Percentiles rank a stretch among this genome's conserved stretches.
phyloP scores from a whole-genome alignment of 345 rosid genomes.

The Viola odorata region DNA sequence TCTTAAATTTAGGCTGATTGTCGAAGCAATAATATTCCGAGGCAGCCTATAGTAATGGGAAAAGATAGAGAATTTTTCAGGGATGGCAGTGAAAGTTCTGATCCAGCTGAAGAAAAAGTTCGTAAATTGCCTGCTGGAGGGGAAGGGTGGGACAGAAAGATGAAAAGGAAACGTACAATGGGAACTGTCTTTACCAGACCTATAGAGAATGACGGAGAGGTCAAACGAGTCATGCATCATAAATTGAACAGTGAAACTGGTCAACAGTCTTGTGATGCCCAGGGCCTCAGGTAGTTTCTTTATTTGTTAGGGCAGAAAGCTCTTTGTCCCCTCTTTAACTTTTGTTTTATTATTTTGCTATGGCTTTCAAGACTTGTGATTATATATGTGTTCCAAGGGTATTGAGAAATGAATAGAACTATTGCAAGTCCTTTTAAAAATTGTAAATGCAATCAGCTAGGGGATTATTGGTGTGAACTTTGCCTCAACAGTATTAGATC shows the following conservation, averaged over 20 bases:
- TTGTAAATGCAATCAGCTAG: too few relatives aligned
- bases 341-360: not conserved
- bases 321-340: not conserved
- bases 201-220: slow-evolving; percentile 38
- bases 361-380: not conserved
- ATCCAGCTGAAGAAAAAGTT: slow-evolving; percentile 41
- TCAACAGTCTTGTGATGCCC: slow-evolving; percentile 35
- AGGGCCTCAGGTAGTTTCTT: slow-evolving; percentile 36
- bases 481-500: too few relatives aligned
- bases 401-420: too few relatives aligned
- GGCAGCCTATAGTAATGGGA: slow-evolving; percentile 34
- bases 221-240: slow-evolving; percentile 30
- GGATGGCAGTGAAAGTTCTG: slow-evolving; percentile 39
- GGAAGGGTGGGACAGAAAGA: slow-evolving; percentile 59
- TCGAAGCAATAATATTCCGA: slow-evolving; percentile 25
- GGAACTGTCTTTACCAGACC: slow-evolving; percentile 39
- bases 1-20: slow-evolving; percentile 33
- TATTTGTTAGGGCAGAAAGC: not conserved
- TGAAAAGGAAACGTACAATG: slow-evolving; percentile 48
- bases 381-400: not conserved
- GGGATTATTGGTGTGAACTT: too few relatives aligned
- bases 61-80: slow-evolving; percentile 41
- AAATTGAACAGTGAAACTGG: slow-evolving; percentile 36
- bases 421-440: too few relatives aligned
- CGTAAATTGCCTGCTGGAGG: slow-evolving; percentile 49